Percentiles rank a stretch among this genome's conserved stretches.
Conservation (phyloP, 176 grass and related monocot genomes). For the Triticum timopheevii region DNA sequence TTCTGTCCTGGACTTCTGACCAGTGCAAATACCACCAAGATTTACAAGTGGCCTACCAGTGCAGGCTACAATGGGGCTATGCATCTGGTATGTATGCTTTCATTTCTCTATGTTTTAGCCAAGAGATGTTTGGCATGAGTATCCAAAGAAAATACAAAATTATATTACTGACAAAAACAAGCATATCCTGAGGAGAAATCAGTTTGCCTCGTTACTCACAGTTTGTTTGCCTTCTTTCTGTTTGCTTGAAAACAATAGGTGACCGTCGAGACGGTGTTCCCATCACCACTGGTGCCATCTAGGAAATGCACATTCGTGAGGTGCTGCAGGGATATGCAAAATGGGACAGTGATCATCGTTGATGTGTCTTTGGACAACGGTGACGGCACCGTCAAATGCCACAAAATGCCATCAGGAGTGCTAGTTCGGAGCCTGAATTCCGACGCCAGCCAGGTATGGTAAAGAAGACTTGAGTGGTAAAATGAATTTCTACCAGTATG, state of each 20-base stretch:
- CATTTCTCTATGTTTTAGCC: neutral
- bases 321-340: conserved; percentile 35
- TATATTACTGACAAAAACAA: neutral
- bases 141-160: neutral
- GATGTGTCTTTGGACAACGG: conserved; percentile 53
- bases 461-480: neutral
- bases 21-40: conserved; percentile 8
- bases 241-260: conserved; percentile 40
- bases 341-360: conserved; percentile 33
- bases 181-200: neutral
- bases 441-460: conserved; percentile 56
- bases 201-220: neutral
- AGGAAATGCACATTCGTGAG: conserved; percentile 61
- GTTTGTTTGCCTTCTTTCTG: neutral
- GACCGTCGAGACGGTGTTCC: conserved; percentile 37
- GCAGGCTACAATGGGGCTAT: conserved; percentile 42
- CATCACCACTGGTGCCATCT: conserved; percentile 48
- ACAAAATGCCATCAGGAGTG: conserved; percentile 65
- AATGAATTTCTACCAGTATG: neutral
- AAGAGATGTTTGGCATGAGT: neutral
- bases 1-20: conserved; percentile 52
- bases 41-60: conserved; percentile 20
- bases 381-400: conserved; percentile 16
- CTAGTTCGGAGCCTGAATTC: conserved; percentile 43
- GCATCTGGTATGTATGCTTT: conserved; percentile 51